Evolutionary conservation across 2,329 filamentous ascomycete species (phyloP), one percentile per base, ranked within the genome.

Genomic region (Pseudocercospora cruenta): DNA sequence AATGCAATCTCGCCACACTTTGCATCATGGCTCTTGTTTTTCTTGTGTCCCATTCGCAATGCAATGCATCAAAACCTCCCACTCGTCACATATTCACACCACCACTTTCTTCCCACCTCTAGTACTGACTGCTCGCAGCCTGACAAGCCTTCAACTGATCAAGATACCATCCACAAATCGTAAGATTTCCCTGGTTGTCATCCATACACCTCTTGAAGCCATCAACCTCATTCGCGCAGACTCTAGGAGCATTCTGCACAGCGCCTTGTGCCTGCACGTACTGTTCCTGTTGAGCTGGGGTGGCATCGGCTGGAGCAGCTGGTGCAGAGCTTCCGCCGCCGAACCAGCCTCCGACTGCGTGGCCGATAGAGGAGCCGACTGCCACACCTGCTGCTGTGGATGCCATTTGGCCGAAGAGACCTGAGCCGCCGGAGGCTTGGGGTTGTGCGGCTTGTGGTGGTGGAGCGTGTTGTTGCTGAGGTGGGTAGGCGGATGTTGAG

Each of bases 311-410:
- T 47, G 79, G 77, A 67, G 86, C 82, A 66, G 84, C 80, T 28
- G 65, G 63, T 12, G 67, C 63, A 19, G 69, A 82, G 81, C 74
- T 87, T 75, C 91, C 89, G 78, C 93, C 93, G 75, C 86, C 81
- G 85, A 98, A 98, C 79, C 95, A 83, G 70, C 93, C 91, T 76
- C 93, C 92, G 81, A 98, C 90, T 76, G 93, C 94, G 82, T 98
- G 93, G 79, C 95, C 95, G 84, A 98, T 91, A 12, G 93, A 93
- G 66, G 93, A 97, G 70, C 95, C 95, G 79, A 98, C 90, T 74
- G 95, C 95, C 76, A 98, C 95, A 88, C 95, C 95, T 78, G 95
- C 95, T 80, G 95, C 95, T 65, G 95, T 99, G 78, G 90, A 93
- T 72, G 95, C 95, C 91, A 99, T 97, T 86, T 98, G 93, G 66